Base-by-base conservation (phyloP, 192 early-diverging fungal genomes). In the Entophlyctis luteolus region DNA sequence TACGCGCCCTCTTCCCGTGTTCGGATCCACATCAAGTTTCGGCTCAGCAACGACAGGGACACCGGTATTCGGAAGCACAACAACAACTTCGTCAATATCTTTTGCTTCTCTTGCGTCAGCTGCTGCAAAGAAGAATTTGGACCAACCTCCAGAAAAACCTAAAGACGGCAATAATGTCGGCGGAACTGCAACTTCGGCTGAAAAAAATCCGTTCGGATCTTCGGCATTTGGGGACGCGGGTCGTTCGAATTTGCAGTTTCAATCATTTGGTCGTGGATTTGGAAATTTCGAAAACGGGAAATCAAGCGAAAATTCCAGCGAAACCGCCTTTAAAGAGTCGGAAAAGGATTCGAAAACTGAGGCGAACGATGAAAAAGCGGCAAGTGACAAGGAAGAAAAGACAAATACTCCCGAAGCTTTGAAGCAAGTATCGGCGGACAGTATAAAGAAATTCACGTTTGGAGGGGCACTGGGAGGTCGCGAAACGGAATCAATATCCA, bases 121-220 rank as follows among this genome's bases (percentile, higher is more conserved):
- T 12, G 49, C 49, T 52, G 49, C 49, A 52, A 52, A n/a, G n/a
- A n/a, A n/a, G n/a, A n/a, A n/a, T n/a, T n/a, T n/a, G n/a, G n/a
- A n/a, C 49, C 49, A 14, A 6, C 42, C n/a, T 45, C 42, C 42
- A 45, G 42, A 10, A 45, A 10, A 12, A 12, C 10, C 42, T 12
- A 12, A 10, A 45, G 42, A 6, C 18, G 22, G 23, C 28, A 49
- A 25, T 25, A 60, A 63, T 4, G 8, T 31, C 2, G 25, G 29
- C 8, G 6, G 25, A 48, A 33, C 48, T 49, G 5, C 18, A 2
- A n/a, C n/a, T n/a, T n/a, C n/a, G n/a, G n/a, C n/a, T n/a, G 39
- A 60, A 60, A 63, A 63, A 34, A 63, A 63, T 49, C 60, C 60
- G 29, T 63, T 63, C 32, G 60, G 60, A 4, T 63, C 60, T 1